Evolutionary conservation across 2,329 filamentous ascomycete species (phyloP).

Genomic region (Leptographium flavum): DNA sequence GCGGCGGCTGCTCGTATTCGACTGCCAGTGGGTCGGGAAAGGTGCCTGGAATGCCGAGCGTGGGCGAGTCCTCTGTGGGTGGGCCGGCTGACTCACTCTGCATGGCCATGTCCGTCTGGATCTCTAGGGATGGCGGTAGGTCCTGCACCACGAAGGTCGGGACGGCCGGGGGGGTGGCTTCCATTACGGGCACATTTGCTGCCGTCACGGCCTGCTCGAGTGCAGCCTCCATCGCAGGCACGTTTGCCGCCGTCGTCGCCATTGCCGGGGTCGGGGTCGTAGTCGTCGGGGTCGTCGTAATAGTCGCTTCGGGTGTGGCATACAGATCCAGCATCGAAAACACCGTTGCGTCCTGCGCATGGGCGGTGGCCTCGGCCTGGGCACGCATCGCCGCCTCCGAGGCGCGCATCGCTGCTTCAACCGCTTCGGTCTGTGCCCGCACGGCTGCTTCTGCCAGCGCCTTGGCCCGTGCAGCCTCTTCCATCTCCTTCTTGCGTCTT

Average conservation of each 20-base stretch:
- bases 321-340: too few relatives aligned
- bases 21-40: constrained; percentile 27
- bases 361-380: too few relatives aligned
- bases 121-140: background rate
- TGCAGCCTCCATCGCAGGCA: too few relatives aligned
- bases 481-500: constrained; percentile 35
- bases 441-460: constrained; percentile 21
- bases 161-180: too few relatives aligned
- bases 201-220: background rate
- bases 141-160: too few relatives aligned
- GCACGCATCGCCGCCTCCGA: too few relatives aligned
- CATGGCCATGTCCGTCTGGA: constrained; percentile 6
- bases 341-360: too few relatives aligned
- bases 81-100: background rate
- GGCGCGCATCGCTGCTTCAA: too few relatives aligned
- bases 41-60: constrained; percentile 50
- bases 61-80: constrained; percentile 41
- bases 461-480: constrained; percentile 29
- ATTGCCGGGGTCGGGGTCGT: too few relatives aligned
- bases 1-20: constrained; percentile 25
- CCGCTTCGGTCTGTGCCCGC: constrained; percentile 16
- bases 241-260: too few relatives aligned
- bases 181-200: background rate
- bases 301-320: too few relatives aligned
- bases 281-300: too few relatives aligned